phyloP scores from a whole-genome alignment of 2,329 filamentous ascomycete genomes.

The Capronia coronata region DNA sequence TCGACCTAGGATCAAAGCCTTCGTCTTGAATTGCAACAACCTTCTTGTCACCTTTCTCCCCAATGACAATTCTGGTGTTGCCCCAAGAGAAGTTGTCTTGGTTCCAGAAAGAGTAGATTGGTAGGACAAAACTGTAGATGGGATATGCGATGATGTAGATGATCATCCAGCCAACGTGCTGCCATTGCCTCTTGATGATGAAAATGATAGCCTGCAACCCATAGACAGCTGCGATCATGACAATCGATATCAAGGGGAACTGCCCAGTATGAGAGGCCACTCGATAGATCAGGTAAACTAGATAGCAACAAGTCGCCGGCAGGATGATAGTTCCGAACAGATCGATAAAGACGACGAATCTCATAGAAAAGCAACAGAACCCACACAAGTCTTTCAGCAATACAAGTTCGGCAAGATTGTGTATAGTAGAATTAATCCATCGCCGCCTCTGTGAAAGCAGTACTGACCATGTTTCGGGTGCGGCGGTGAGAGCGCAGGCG shows the following conservation, averaged over 20 bases:
- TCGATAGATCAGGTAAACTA: conserved; percentile 79
- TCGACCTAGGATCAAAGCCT: conserved; percentile 81
- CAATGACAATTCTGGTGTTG: conserved; percentile 94
- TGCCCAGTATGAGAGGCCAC: conserved; percentile 63
- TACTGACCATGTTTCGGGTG: conserved; percentile 89
- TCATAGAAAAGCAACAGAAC: conserved; percentile 98
- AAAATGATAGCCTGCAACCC: conserved; percentile 95
- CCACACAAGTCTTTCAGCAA: conserved; percentile 90
- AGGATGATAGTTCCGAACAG: conserved; percentile 87
- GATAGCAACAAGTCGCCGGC: conserved; percentile 78
- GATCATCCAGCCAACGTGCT: conserved; percentile 98
- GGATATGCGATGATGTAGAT: conserved; percentile 96
- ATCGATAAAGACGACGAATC: conserved; percentile 92
- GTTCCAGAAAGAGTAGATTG: conserved; percentile 98
- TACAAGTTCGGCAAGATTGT: conserved; percentile 89
- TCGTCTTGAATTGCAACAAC: conserved; percentile 79
- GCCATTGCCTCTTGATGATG: conserved; percentile 94
- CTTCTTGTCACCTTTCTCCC: conserved; percentile 85
- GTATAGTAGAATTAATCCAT: conserved; percentile 99
- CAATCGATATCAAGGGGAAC: conserved; percentile 79
- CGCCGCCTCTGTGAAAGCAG: conserved; percentile 94
- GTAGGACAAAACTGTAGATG: conserved; percentile 83
- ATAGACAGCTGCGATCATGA: conserved; percentile 86
- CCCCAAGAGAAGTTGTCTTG: conserved; percentile 99
- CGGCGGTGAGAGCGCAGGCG: conserved; percentile 87